Conservation (phyloP, 345 rosid genomes). For the Acer negundo region DNA sequence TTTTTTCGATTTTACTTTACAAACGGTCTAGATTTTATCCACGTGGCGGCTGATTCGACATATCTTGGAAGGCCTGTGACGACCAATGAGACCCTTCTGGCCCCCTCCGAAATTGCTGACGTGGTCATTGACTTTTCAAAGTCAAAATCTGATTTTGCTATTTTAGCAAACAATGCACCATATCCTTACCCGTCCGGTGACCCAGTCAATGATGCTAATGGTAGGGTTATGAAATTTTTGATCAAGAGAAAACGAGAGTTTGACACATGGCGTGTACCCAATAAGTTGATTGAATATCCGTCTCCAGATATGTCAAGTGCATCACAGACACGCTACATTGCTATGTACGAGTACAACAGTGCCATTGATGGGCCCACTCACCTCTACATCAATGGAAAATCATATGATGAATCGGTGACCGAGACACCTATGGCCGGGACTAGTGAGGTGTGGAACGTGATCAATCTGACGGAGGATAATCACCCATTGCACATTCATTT, state of each 20-base stretch:
- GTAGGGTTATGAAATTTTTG: slow-evolving; percentile 73
- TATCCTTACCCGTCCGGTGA: slow-evolving; percentile 82
- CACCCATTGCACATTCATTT: slow-evolving; percentile 92
- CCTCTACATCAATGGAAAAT: slow-evolving; percentile 66
- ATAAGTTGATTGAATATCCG: slow-evolving; percentile 48
- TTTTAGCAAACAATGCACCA: slow-evolving; percentile 58
- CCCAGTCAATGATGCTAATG: slow-evolving; percentile 55
- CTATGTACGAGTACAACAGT: slow-evolving; percentile 77
- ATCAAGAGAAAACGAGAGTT: slow-evolving; percentile 34
- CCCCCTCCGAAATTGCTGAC: slow-evolving; percentile 80
- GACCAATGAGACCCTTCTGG: slow-evolving; percentile 47
- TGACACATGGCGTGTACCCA: slow-evolving; percentile 56
- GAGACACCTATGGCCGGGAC: slow-evolving; percentile 71
- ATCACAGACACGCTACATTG: slow-evolving; percentile 59
- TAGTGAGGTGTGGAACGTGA: slow-evolving; percentile 82
- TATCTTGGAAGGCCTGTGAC: slow-evolving; percentile 51
- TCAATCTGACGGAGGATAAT: slow-evolving; percentile 82
- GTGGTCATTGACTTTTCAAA: slow-evolving; percentile 74
- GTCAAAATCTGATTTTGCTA: slow-evolving; percentile 43
- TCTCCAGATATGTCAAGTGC: slow-evolving; percentile 47
- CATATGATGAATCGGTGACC: slow-evolving; percentile 57
- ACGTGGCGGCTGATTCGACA: slow-evolving; percentile 65
- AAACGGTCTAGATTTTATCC: slow-evolving; percentile 59
- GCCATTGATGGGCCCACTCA: slow-evolving; percentile 67
- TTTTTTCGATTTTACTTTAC: slow-evolving; percentile 71